These are phyloP conservation scores for Umbilicus rupestris DNA, from an alignment of 164 flowering plant genomes.

Conservation along the genomic window DNA sequence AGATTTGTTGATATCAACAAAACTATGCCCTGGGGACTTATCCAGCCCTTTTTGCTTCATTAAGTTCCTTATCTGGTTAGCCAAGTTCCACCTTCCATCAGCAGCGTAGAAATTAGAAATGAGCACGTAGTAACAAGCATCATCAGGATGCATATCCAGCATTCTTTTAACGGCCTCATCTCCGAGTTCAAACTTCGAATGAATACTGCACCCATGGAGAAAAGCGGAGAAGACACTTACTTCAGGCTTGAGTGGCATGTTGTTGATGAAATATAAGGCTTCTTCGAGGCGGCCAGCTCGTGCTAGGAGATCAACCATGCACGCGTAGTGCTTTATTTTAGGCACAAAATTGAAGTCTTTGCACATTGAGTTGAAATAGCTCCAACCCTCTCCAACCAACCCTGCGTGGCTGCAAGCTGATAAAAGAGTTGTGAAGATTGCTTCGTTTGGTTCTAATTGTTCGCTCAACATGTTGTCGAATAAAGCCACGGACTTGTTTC, in stretches of 20 bases:
- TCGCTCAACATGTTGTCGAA: constrained; percentile 48
- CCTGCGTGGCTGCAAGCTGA: constrained; percentile 74
- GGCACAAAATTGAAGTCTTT: constrained; percentile 37
- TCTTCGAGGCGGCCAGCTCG: constrained; percentile 65
- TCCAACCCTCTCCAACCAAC: constrained; percentile 57
- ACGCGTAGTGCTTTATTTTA: constrained; percentile 60
- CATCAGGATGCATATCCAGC: constrained; percentile 46
- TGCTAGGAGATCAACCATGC: constrained; percentile 64
- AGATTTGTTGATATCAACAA: constrained; percentile 31
- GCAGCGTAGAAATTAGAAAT: constrained; percentile 49
- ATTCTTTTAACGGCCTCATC: constrained; percentile 43
- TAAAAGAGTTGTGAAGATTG: constrained; percentile 44
- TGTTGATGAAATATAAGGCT: constrained; percentile 48
- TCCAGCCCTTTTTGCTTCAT: constrained; percentile 47
- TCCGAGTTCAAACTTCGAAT: constrained; percentile 56
- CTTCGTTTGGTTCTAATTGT: constrained; percentile 46
- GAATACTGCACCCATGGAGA: constrained; percentile 62
- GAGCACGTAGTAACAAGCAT: constrained; percentile 50
- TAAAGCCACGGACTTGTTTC: constrained; percentile 32
- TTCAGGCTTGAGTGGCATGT: constrained; percentile 50
- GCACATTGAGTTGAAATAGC: constrained; percentile 41
- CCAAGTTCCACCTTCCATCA: constrained; percentile 49
- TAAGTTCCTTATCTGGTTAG: constrained; percentile 37
- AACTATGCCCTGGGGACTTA: constrained; percentile 51
- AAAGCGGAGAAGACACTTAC: constrained; percentile 48